Conservation (phyloP, 129 eudicot genomes). For the Chrysanthemum lavandulifolium region DNA sequence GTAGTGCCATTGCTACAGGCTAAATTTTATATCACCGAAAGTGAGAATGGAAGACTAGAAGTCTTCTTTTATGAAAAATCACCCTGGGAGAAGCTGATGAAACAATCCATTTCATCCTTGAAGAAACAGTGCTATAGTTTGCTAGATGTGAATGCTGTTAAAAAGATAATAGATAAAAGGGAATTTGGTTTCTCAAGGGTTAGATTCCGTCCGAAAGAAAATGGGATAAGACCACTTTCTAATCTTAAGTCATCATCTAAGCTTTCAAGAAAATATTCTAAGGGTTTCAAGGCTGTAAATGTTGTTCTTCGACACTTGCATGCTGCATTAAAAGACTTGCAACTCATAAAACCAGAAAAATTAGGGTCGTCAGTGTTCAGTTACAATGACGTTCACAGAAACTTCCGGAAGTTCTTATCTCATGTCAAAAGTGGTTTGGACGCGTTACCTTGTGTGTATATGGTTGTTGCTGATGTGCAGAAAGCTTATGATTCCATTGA, state of each 20-base stretch:
- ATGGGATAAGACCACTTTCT: constrained; percentile 69
- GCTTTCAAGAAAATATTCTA: constrained; percentile 8
- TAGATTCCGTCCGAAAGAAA: constrained; percentile 76
- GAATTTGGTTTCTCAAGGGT: constrained; percentile 80
- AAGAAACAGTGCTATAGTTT: constrained; percentile 38
- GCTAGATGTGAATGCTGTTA: constrained; percentile 36
- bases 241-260: constrained; percentile 69
- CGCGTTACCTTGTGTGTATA: constrained; percentile 42
- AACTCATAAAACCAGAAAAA: constrained; percentile 48
- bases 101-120: constrained; percentile 35
- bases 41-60: constrained; percentile 72
- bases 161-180: constrained; percentile 40
- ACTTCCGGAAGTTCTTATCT: constrained; percentile 56
- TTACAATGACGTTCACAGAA: constrained; percentile 76
- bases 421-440: constrained; percentile 42
- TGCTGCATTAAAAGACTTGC: constrained; percentile 56
- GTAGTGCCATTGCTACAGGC: constrained; percentile 72
- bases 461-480: constrained; percentile 82
- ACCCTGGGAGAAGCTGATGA: constrained; percentile 62
- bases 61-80: constrained; percentile 59
- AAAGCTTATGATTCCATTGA: constrained; percentile 85
- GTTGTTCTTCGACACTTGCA: constrained; percentile 66
- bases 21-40: constrained; percentile 83
- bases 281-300: constrained; percentile 61
- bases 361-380: constrained; percentile 84